Evolutionary conservation across 1,284 basidiomycete species (phyloP).

Genomic region (Tranzscheliella williamsii): DNA sequence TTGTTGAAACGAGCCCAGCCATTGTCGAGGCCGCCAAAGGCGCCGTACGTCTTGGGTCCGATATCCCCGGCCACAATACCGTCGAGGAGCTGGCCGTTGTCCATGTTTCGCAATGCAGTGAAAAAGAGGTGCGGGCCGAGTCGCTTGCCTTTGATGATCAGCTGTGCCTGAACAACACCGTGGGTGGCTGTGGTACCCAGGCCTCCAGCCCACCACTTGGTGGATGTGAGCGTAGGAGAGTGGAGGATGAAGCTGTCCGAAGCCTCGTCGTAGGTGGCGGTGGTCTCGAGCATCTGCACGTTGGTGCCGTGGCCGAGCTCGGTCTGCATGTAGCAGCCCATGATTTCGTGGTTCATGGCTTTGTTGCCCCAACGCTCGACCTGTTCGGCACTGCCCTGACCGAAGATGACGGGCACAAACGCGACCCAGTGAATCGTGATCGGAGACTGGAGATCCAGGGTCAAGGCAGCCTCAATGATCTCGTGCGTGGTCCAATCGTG

Average conservation of each 20-base stretch:
- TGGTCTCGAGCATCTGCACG: conserved; percentile 70
- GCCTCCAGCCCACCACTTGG: conserved; percentile 78
- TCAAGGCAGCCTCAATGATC: conserved; percentile 47
- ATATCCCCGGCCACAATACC: conserved; percentile 75
- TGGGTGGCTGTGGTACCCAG: conserved; percentile 76
- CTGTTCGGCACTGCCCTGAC: conserved; percentile 48
- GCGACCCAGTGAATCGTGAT: conserved; percentile 55
- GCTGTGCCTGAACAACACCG: conserved; percentile 75
- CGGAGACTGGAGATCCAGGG: conserved; percentile 47
- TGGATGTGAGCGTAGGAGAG: conserved; percentile 74
- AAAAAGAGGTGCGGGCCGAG: conserved; percentile 79
- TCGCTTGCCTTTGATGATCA: conserved; percentile 71
- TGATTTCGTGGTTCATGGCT: conserved; percentile 56
- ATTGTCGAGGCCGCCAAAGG: conserved; percentile 69
- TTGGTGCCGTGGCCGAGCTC: conserved; percentile 70
- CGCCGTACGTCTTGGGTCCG: conserved; percentile 68
- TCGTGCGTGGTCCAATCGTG: conserved; percentile 53
- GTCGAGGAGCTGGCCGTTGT: conserved; percentile 69
- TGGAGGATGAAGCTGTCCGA: conserved; percentile 75
- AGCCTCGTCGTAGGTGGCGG: conserved; percentile 73
- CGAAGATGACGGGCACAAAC: conserved; percentile 56
- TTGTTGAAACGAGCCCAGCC: conserved; percentile 72
- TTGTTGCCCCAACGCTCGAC: conserved; percentile 49
- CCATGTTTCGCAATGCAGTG: conserved; percentile 63
- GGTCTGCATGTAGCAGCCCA: conserved; percentile 60